Evolutionary conservation across 345 rosid species (phyloP), one percentile per base, ranked within the genome.

Genomic region (Angophora floribunda): DNA sequence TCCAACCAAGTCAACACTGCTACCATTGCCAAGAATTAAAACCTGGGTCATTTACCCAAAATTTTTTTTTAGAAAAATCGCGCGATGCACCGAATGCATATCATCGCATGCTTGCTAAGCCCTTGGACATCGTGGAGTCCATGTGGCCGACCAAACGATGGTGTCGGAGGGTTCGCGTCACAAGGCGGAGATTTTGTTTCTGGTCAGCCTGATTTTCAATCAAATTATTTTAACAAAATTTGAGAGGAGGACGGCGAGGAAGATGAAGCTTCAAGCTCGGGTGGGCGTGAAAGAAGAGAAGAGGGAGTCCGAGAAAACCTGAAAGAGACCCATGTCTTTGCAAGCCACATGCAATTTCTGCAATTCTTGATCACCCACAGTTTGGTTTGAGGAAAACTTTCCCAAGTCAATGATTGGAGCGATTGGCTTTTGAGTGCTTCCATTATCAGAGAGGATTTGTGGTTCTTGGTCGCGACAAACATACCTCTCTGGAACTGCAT

Each of bases 291-390:
- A 32, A 67, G 22, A 32, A 16, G 45, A 67, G 45, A 67, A 67
- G 79, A 67, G 45, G 79, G 45, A 32, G 78, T 67, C 19, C 32
- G 79, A 30, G 88, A 87, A 89, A 32, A 88, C 89, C 88, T 88
- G 91, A 52, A 90, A 75, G 57, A 90, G 85, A 51, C 91, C 91
- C 90, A 89, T 88, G 10, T 87, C 90, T 70, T 87, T 85, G 88
- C 88, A 88, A 26, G 91, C 89, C n/a, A 13, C 47, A 86, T 90
- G 90, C 41, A 90, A 47, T 52, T 85, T 88, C 4, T 84, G 50
- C 12, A 53, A 65, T 49, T 90, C 90, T 15, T 32, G 79, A 36
- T 51, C 51, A 32, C 65, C 85, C 86, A n/a, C 21, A 84, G 61
- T 36, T 50, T 53, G 30, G 36, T 80, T 50, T 10, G 88, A 41